Conservation (phyloP, 2,329 filamentous ascomycete species). For the Paraphoma chrysanthemicola region DNA sequence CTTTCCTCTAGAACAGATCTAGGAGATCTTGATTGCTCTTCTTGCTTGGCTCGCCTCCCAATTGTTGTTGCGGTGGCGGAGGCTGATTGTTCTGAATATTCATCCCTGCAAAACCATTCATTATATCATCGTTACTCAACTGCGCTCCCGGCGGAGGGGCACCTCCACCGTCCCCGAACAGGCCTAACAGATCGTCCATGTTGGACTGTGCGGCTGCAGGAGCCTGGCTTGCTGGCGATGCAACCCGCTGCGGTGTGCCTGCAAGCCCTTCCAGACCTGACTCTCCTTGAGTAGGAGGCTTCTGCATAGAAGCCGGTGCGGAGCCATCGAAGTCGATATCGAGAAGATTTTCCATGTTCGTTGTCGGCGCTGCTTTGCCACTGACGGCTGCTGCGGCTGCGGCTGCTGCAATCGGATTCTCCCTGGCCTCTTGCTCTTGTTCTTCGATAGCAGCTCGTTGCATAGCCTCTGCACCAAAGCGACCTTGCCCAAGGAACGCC, state of each 20-base stretch:
- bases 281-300: constrained; percentile 59
- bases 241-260: constrained; percentile 72
- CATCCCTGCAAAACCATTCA: constrained; percentile 84
- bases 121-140: constrained; percentile 62
- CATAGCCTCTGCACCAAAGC: constrained; percentile 91
- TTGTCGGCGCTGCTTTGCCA: constrained; percentile 65
- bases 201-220: constrained; percentile 59
- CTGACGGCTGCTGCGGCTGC: constrained; percentile 70
- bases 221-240: constrained; percentile 64
- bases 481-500: constrained; percentile 95
- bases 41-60: constrained; percentile 60
- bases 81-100: constrained; percentile 73
- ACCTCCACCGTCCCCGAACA: constrained; percentile 60
- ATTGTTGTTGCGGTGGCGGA: constrained; percentile 68
- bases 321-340: constrained; percentile 97
- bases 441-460: constrained; percentile 97
- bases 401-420: constrained; percentile 91
- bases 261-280: constrained; percentile 62
- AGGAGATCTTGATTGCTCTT: constrained; percentile 64
- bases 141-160: constrained; percentile 39
- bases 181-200: constrained; percentile 81
- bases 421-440: constrained; percentile 87
- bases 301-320: constrained; percentile 84
- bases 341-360: constrained; percentile 90
- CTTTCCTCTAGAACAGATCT: constrained; percentile 57